Evolutionary conservation across 2,329 filamentous ascomycete genomes (phyloP).

Genomic region (Cladosporium sp.): DNA sequence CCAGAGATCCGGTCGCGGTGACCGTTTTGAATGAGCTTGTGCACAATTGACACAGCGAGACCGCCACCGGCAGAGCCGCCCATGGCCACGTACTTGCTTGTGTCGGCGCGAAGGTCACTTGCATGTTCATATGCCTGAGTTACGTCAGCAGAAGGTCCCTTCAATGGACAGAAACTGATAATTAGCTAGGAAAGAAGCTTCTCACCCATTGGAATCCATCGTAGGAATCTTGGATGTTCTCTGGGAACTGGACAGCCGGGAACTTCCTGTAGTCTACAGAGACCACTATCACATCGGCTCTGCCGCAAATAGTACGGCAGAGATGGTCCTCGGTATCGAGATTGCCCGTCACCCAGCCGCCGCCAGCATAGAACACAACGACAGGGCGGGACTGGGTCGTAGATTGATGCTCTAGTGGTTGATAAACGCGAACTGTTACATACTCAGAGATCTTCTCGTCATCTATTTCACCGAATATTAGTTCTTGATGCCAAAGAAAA

Average conservation of each 20-base stretch:
- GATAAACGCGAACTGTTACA: conserved; percentile 23
- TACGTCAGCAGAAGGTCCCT: background rate
- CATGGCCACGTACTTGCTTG: conserved; percentile 8
- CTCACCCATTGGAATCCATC: conserved; percentile 14
- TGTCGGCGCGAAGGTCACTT: conserved; percentile 18
- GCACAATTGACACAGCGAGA: conserved; percentile 19
- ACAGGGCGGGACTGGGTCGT: conserved; percentile 26
- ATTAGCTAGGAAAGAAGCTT: background rate
- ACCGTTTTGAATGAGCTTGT: conserved; percentile 18
- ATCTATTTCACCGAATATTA: background rate
- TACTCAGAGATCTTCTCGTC: conserved; percentile 19
- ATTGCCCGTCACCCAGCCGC: conserved; percentile 39
- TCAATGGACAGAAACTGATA: background rate
- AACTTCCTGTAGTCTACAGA: conserved; percentile 37
- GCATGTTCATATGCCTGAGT: conserved; percentile 14
- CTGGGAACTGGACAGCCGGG: conserved; percentile 25
- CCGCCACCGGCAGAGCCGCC: conserved; percentile 26
- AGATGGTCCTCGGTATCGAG: conserved; percentile 40
- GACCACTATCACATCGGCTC: conserved; percentile 36
- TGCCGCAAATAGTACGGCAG: conserved; percentile 36
- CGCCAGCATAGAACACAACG: conserved; percentile 40
- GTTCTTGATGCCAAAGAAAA: background rate
- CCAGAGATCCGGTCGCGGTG: conserved; percentile 19
- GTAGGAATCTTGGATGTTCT: conserved; percentile 33
- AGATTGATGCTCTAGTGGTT: conserved; percentile 6